Evolutionary conservation across 2,329 filamentous ascomycete genomes (phyloP).

Genomic region (Stagonosporopsis tanaceti): DNA sequence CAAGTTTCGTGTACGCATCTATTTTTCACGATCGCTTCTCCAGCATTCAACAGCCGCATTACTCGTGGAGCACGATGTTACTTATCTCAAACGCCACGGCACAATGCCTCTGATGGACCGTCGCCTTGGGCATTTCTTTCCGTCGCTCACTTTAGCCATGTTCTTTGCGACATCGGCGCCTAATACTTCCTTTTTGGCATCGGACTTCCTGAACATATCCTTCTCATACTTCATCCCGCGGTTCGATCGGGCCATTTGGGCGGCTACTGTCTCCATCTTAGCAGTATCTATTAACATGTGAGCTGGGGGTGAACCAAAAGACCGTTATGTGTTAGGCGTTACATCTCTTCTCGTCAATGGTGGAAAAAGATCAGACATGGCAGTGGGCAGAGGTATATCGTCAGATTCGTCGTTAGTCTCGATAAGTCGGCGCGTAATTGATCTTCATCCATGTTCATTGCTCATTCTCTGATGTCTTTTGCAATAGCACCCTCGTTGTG

Average conservation of each 20-base stretch:
- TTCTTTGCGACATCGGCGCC: conserved; percentile 24
- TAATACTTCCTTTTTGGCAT: conserved; percentile 32
- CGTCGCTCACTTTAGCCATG: conserved; percentile 17
- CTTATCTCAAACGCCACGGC: conserved; percentile 23
- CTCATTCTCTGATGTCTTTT: not conserved
- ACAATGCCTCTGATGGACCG: conserved; percentile 4
- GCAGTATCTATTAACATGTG: conserved; percentile 41
- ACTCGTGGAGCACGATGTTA: conserved; percentile 22
- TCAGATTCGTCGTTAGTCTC: conserved; percentile 36
- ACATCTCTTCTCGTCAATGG: conserved; percentile 39
- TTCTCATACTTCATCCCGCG: conserved; percentile 25
- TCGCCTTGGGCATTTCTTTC: conserved; percentile 28
- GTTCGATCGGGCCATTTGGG: conserved; percentile 23
- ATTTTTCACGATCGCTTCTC: conserved; percentile 44
- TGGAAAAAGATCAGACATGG: conserved; percentile 33
- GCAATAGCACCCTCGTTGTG: not conserved
- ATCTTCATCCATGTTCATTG: conserved; percentile 24
- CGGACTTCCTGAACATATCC: conserved; percentile 31
- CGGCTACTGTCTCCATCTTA: conserved; percentile 34
- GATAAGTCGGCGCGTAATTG: conserved; percentile 38
- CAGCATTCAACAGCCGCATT: conserved; percentile 35
- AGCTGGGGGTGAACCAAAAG: conserved; percentile 23
- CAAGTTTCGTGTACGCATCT: conserved; percentile 33
- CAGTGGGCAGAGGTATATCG: conserved; percentile 27
- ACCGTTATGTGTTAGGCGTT: conserved; percentile 37